Percentiles rank a stretch among this genome's conserved stretches.
Evolutionary conservation across 805 yeast species (phyloP).

Genomic region (Candida dajiaensis): DNA sequence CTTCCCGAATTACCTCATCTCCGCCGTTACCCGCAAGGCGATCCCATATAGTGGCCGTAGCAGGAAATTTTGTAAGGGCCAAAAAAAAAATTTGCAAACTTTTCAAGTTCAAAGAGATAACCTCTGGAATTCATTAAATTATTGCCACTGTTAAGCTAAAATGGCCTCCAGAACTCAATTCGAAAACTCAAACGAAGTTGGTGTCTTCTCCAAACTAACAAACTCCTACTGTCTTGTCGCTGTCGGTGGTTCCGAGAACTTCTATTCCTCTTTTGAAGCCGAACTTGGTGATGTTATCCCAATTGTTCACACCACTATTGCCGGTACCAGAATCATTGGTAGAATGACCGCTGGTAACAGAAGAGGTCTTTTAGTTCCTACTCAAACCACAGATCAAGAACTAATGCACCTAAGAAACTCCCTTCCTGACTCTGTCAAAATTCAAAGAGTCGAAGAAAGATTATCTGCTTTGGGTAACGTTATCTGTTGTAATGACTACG

Average conservation of each 20-base stretch:
- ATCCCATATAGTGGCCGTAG: background rate
- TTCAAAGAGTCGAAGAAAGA: conserved; percentile 97
- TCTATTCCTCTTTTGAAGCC: conserved; percentile 93
- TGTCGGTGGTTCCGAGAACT: conserved; percentile 88
- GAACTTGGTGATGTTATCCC: conserved; percentile 96
- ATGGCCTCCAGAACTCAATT: conserved; percentile 75
- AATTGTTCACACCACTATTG: conserved; percentile 94
- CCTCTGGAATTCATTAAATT: background rate
- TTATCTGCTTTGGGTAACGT: conserved; percentile 96
- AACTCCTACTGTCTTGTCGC: conserved; percentile 96
- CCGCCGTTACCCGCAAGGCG: background rate
- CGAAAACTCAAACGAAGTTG: conserved; percentile 86
- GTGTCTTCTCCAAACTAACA: conserved; percentile 91
- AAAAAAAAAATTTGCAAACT: background rate
- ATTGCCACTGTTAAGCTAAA: conserved; percentile 3
- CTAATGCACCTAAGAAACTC: conserved; percentile 95
- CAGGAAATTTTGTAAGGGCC: background rate
- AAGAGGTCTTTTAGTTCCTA: conserved; percentile 94
- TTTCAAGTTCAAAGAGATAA: background rate
- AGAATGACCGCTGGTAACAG: conserved; percentile 98
- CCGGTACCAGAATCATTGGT: conserved; percentile 97
- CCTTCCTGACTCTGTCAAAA: conserved; percentile 89
- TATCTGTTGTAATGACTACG: conserved; percentile 97
- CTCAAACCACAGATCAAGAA: conserved; percentile 97
- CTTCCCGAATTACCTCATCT: background rate